A percentile compares a stretch with the other conserved stretches of the same genome.
phyloP scores from a whole-genome alignment of 306 rosid genomes.

The Gillenia trifoliata region DNA sequence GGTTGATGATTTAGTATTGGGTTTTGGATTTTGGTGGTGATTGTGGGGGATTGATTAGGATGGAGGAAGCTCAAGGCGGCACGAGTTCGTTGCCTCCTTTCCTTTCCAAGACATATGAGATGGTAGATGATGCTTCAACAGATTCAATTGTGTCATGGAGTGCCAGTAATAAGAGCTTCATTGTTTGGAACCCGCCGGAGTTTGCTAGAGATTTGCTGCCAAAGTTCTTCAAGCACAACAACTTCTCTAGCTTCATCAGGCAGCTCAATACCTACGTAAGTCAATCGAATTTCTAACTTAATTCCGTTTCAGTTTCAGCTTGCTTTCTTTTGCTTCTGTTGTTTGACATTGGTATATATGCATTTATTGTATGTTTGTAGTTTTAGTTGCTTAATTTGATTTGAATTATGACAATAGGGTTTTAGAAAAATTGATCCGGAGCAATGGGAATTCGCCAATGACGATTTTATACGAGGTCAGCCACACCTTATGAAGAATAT shows the following conservation, averaged over 20 bases:
- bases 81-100: slow-evolving; percentile 72
- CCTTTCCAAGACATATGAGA: slow-evolving; percentile 69
- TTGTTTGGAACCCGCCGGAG: slow-evolving; percentile 70
- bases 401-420: slow-evolving; percentile 45
- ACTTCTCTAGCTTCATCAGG: slow-evolving; percentile 90
- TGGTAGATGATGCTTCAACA: slow-evolving; percentile 73
- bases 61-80: slow-evolving; percentile 73
- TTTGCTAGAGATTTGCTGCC: slow-evolving; percentile 64
- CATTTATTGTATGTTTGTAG: neutral
- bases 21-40: slow-evolving; percentile 33
- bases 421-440: slow-evolving; percentile 76
- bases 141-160: slow-evolving; percentile 77
- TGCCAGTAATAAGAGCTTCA: slow-evolving; percentile 50
- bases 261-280: slow-evolving; percentile 95
- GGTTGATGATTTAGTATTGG: slow-evolving; percentile 20
- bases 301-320: slow-evolving; percentile 1
- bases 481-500: slow-evolving; percentile 75
- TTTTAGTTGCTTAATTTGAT: neutral
- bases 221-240: slow-evolving; percentile 74
- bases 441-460: slow-evolving; percentile 86
- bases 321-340: too few relatives aligned
- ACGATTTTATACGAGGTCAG: slow-evolving; percentile 68
- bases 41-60: slow-evolving; percentile 26
- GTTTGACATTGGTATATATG: neutral
- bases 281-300: slow-evolving; percentile 15